Percentiles rank a stretch among this genome's conserved stretches.
Conservation (phyloP, 768 basidiomycete species). For the Psilocybe sp. region DNA sequence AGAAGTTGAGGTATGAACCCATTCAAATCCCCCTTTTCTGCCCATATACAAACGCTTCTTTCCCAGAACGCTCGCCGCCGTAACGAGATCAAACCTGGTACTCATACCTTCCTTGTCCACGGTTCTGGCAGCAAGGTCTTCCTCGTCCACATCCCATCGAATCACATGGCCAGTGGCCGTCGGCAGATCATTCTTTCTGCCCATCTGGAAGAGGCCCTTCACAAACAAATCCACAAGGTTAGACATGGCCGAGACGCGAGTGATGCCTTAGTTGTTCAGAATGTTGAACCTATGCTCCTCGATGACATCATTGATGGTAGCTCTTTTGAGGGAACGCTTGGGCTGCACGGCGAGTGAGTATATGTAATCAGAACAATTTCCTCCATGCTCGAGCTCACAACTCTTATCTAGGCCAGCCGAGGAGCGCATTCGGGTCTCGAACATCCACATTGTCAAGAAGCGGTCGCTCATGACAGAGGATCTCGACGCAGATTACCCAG, state of each 20-base stretch:
- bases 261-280: background rate
- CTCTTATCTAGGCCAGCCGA: background rate
- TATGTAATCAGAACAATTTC: too few species aligned
- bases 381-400: background rate
- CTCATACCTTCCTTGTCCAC: slow-evolving; percentile 34
- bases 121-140: slow-evolving; percentile 25
- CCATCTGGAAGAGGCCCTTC: slow-evolving; percentile 2
- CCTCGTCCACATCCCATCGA: slow-evolving; percentile 31
- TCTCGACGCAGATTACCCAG: slow-evolving; percentile 26
- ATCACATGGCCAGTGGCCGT: slow-evolving; percentile 32
- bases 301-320: background rate
- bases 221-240: background rate
- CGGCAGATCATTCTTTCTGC: slow-evolving; percentile 35
- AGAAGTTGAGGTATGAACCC: slow-evolving; percentile 33
- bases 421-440: slow-evolving; percentile 15
- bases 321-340: background rate
- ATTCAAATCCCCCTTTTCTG: background rate
- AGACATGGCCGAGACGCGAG: background rate
- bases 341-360: background rate
- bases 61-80: slow-evolving; percentile 13
- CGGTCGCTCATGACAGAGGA: slow-evolving; percentile 23
- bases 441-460: slow-evolving; percentile 29
- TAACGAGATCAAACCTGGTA: slow-evolving; percentile 25
- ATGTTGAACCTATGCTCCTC: background rate
- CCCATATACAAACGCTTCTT: background rate